Percentiles rank a stretch among this genome's conserved stretches.
These are phyloP conservation scores for Cercospora sesami DNA, from an alignment of 2,329 filamentous ascomycete species.

Conservation along the genomic window DNA sequence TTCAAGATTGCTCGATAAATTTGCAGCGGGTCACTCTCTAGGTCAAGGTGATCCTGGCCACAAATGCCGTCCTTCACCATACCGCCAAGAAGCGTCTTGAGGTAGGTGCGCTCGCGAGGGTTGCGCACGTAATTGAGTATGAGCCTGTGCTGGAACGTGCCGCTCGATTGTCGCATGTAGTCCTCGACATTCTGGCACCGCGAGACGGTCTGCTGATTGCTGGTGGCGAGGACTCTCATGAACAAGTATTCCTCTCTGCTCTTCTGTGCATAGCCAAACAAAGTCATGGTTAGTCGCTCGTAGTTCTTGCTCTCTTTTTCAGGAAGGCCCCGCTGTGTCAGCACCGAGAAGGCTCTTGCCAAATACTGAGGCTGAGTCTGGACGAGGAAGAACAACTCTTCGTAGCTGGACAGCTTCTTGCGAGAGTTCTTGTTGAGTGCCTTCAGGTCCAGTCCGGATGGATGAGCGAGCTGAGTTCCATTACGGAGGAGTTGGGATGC, in stretches of 20 bases:
- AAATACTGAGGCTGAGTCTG: slow-evolving; percentile 97
- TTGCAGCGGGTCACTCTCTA: slow-evolving; percentile 96
- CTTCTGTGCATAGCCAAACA: slow-evolving; percentile 97
- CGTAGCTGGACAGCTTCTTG: slow-evolving; percentile 93
- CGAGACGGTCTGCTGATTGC: slow-evolving; percentile 83
- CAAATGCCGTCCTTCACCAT: slow-evolving; percentile 90
- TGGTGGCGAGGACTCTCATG: slow-evolving; percentile 79
- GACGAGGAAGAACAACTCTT: slow-evolving; percentile 94
- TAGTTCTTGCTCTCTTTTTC: slow-evolving; percentile 93
- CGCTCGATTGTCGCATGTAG: slow-evolving; percentile 70
- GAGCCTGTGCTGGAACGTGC: slow-evolving; percentile 90
- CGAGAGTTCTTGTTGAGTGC: slow-evolving; percentile 95
- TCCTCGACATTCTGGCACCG: slow-evolving; percentile 73
- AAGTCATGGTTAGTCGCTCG: slow-evolving; percentile 90
- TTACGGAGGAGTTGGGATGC: slow-evolving; percentile 37
- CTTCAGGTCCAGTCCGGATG: slow-evolving; percentile 86
- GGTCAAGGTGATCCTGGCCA: slow-evolving; percentile 83
- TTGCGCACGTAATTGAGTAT: slow-evolving; percentile 85
- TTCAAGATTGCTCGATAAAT: slow-evolving; percentile 96
- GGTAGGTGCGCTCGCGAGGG: slow-evolving; percentile 86
- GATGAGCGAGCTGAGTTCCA: slow-evolving; percentile 51
- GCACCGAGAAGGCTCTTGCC: slow-evolving; percentile 77
- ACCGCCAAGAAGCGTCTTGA: slow-evolving; percentile 80
- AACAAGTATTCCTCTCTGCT: slow-evolving; percentile 95
- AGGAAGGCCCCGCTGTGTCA: slow-evolving; percentile 78